A percentile compares a stretch with the other conserved stretches of the same genome.
These are phyloP conservation scores for Termitomyces sp. DNA, from an alignment of 768 basidiomycete species.

Conservation along the genomic window DNA sequence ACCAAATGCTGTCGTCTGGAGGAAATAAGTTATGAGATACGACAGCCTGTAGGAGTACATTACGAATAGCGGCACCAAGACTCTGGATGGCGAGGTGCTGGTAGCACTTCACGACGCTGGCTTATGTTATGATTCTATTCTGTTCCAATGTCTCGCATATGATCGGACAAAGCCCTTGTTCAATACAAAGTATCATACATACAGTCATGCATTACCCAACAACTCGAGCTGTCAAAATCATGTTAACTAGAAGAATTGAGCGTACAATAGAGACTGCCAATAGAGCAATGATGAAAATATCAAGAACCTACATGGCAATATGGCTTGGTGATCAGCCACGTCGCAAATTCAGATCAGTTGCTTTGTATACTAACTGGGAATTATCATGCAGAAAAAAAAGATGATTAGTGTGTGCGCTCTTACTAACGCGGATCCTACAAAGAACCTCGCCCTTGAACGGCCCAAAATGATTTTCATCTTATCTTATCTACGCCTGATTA, in stretches of 20 bases:
- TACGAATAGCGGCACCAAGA: background rate
- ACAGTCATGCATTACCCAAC: background rate
- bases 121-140: constrained; percentile 1
- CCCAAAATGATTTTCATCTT: background rate
- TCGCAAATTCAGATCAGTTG: too few relatives aligned
- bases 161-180: background rate
- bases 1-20: constrained; percentile 9
- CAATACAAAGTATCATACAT: background rate
- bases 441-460: too few relatives aligned
- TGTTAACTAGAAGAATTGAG: background rate
- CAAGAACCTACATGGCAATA: too few relatives aligned
- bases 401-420: background rate
- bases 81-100: background rate
- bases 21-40: background rate
- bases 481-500: background rate
- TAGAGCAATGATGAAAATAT: too few relatives aligned
- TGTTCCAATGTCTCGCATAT: background rate
- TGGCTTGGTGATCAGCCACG: too few relatives aligned
- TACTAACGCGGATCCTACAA: background rate
- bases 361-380: background rate
- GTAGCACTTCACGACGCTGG: background rate
- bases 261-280: background rate
- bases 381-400: background rate
- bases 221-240: background rate
- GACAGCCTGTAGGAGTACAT: constrained; percentile 2